A percentile compares a stretch with the other conserved stretches of the same genome.
Evolutionary conservation across 768 basidiomycete genomes (phyloP).

Genomic region (Agrocybe chaxingu): DNA sequence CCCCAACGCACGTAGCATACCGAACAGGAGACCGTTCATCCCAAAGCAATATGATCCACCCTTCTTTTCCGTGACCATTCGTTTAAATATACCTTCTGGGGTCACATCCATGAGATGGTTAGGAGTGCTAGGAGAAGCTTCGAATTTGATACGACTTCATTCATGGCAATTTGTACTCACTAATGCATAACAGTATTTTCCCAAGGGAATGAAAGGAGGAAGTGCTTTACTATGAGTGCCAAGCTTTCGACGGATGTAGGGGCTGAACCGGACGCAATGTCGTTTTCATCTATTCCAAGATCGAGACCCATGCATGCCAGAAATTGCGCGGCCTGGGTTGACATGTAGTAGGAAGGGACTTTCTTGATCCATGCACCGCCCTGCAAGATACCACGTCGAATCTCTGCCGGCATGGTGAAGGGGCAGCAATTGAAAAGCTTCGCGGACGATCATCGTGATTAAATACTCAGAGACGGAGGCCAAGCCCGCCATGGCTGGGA

Average conservation of each 20-base stretch:
- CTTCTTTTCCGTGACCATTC: conserved; percentile 16
- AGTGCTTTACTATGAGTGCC: conserved; percentile 19
- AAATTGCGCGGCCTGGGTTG: conserved; percentile 20
- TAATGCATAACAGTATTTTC: conserved; percentile 38
- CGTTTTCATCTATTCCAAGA: conserved; percentile 10
- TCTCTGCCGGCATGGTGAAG: neutral
- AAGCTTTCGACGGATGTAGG: conserved; percentile 25
- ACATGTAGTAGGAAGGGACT: conserved; percentile 19
- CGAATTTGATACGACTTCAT: neutral
- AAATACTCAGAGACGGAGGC: too few relatives aligned
- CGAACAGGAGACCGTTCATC: conserved; percentile 21
- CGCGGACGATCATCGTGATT: too few relatives aligned
- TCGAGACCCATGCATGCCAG: conserved; percentile 22
- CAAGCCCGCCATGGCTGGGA: too few relatives aligned
- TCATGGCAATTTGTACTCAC: conserved; percentile 19
- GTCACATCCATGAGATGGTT: conserved; percentile 24
- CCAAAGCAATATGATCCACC: conserved; percentile 30
- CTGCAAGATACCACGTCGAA: conserved; percentile 10
- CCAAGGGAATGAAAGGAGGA: conserved; percentile 32
- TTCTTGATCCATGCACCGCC: conserved; percentile 22
- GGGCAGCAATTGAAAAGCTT: neutral
- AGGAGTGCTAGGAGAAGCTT: conserved; percentile 1
- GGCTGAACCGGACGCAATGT: conserved; percentile 17
- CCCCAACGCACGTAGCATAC: conserved; percentile 25
- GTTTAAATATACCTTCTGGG: conserved; percentile 17